phyloP scores from a whole-genome alignment of 2,329 filamentous ascomycete species.

The Colletotrichum australisinense region DNA sequence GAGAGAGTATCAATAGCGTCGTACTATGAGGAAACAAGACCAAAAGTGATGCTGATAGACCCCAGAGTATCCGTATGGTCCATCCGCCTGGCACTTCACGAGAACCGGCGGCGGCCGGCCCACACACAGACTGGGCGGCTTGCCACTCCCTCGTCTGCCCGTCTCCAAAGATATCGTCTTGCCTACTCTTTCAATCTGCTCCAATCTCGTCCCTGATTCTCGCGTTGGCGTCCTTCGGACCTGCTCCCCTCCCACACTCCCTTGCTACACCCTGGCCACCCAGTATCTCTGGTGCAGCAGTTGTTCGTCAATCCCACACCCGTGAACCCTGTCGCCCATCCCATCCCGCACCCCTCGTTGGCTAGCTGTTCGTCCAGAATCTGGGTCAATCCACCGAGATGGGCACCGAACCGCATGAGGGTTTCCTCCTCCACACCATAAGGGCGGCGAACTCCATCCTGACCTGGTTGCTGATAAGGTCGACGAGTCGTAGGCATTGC shows the following conservation, averaged over 20 bases:
- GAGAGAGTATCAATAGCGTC: neutral
- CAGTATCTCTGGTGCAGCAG: conserved; percentile 23
- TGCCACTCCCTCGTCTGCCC: neutral
- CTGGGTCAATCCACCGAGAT: conserved; percentile 33
- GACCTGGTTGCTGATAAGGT: conserved; percentile 36
- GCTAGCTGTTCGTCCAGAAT: conserved; percentile 20
- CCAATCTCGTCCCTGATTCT: conserved; percentile 8
- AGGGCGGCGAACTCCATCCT: conserved; percentile 25
- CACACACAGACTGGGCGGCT: neutral
- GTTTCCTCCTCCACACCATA: conserved; percentile 30
- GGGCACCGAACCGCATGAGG: conserved; percentile 29
- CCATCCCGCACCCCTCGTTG: conserved; percentile 26
- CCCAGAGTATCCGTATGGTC: neutral
- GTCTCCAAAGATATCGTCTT: conserved; percentile 12
- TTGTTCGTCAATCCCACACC: conserved; percentile 19
- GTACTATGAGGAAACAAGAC: neutral
- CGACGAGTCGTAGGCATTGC: conserved; percentile 20
- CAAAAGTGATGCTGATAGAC: neutral
- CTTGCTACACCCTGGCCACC: conserved; percentile 5
- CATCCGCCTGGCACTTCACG: neutral
- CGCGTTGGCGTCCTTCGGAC: neutral
- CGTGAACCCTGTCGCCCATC: conserved; percentile 23
- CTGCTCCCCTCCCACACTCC: neutral
- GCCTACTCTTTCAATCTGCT: neutral
- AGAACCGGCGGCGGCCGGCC: neutral